These are phyloP conservation scores for Camellia oleifera DNA, from an alignment of 179 eudicot genomes.

Conservation along the genomic window DNA sequence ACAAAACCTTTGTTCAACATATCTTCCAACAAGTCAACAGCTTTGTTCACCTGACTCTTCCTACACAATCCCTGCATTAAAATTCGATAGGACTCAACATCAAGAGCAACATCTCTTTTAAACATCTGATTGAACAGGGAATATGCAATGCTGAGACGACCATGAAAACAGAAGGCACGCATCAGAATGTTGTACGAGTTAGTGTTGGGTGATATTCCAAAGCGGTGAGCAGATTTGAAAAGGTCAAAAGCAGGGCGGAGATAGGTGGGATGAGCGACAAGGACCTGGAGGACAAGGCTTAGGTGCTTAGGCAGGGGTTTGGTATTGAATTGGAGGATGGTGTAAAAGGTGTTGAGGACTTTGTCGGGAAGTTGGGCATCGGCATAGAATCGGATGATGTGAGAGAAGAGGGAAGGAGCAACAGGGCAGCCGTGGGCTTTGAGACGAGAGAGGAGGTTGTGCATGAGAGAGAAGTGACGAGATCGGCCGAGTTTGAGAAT, in stretches of 20 bases:
- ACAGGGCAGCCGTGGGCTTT: conserved; percentile 37
- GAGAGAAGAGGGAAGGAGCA: conserved; percentile 65
- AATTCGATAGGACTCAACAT: conserved; percentile 72
- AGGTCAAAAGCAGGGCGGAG: conserved; percentile 72
- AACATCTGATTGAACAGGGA: conserved; percentile 77
- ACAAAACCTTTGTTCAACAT: conserved; percentile 92
- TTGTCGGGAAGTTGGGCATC: conserved; percentile 73
- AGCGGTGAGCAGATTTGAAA: conserved; percentile 55
- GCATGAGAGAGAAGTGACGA: conserved; percentile 68
- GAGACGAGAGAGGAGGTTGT: conserved; percentile 44
- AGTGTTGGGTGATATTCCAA: conserved; percentile 50
- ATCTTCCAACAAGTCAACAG: conserved; percentile 76
- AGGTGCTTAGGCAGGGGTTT: conserved; percentile 70
- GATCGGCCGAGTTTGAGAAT: conserved; percentile 70
- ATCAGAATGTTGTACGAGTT: conserved; percentile 75
- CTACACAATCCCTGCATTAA: conserved; percentile 92
- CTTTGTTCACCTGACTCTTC: conserved; percentile 80
- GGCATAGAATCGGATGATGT: conserved; percentile 59
- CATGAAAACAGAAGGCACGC: conserved; percentile 64
- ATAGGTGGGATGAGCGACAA: conserved; percentile 45
- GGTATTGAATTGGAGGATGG: conserved; percentile 53
- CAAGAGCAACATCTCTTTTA: conserved; percentile 82
- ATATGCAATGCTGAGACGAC: conserved; percentile 69
- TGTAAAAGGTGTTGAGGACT: conserved; percentile 63
- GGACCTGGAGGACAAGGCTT: conserved; percentile 52